Evolutionary conservation across 345 rosid species (phyloP), one percentile per base, ranked within the genome.

Genomic region (Linum tenue): DNA sequence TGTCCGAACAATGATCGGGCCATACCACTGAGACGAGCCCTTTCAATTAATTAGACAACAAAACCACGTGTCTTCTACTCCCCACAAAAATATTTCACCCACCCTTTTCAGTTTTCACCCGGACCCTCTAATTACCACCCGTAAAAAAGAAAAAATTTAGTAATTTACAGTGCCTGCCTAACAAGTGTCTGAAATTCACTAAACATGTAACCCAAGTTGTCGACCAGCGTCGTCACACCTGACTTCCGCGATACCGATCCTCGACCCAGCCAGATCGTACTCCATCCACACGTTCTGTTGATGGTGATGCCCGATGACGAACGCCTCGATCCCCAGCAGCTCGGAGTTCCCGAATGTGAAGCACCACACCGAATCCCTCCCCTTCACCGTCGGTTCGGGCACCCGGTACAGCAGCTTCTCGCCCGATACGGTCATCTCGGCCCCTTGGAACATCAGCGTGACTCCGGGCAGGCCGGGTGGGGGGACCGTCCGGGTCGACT

Each of bases 281-380:
- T 92, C 97, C 78, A 92, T 86, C 98, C 97, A 92, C 73, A 85
- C 70, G 59, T 92, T 90, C 44, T 89, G 97, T 59, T 89, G 98
- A 63, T 92, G 98, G 63, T 89, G 96, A 64, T 92, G 97, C 1
- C 98, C 98, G 59, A 89, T 86, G 72, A 92, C 90, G 67, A 75
- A 87, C 0, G 96, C 98, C 31, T 92, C 98, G 68, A 90, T 81
- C 0, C 94, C 98, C 37, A 92, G 68, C 37, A 87, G 68, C 75
- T 92, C 98, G 6, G 97, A 85, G 78, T 90, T 92, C 38, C 98
- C 98, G 56, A 92, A 89, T 3, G 91, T 83, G 70, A 92, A 40
- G 81, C 97, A 92, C 69, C 82, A 75, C 73, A 92, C 87, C 10
- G 85, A 76, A 82, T 92, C 90, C 40, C 59, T 84, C 2, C 83